Percentiles rank a stretch among this genome's conserved stretches.
phyloP scores from a whole-genome alignment of 208 protist species.

The Spongospora subterranea region DNA sequence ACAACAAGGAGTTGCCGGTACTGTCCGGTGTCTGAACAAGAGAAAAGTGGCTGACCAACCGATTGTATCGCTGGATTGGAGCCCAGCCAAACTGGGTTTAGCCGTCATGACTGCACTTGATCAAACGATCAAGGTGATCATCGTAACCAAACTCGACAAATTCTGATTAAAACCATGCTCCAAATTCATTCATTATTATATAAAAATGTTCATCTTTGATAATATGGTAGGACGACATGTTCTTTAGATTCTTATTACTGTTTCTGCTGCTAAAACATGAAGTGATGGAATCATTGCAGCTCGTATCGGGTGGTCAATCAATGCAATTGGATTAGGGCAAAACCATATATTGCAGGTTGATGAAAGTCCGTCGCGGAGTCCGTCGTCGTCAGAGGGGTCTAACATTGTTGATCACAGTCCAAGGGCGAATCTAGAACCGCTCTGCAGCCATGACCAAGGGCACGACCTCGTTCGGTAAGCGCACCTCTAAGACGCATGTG shows the following conservation, averaged over 20 bases:
- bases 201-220: too few relatives aligned
- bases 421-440: too few relatives aligned
- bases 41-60: conserved; percentile 65
- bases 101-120: conserved; percentile 69
- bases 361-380: not conserved
- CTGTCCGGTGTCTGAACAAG: conserved; percentile 59
- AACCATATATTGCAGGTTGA: too few relatives aligned
- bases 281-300: too few relatives aligned
- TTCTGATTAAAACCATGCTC: not conserved
- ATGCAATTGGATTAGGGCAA: too few relatives aligned
- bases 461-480: conserved; percentile 70
- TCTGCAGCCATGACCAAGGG: conserved; percentile 69
- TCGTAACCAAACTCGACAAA: conserved; percentile 63
- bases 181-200: too few relatives aligned
- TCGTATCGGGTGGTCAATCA: too few relatives aligned
- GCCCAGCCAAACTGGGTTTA: conserved; percentile 70
- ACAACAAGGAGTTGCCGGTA: conserved; percentile 62
- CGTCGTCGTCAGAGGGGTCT: not conserved
- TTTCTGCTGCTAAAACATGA: too few relatives aligned
- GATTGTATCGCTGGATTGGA: conserved; percentile 71
- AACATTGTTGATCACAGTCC: not conserved
- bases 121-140: conserved; percentile 64
- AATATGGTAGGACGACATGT: too few relatives aligned
- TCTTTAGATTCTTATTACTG: too few relatives aligned
- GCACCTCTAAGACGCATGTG: conserved; percentile 72